phyloP scores from a whole-genome alignment of 495 filamentous ascomycete genomes.

The Daldinia caldariorum region DNA sequence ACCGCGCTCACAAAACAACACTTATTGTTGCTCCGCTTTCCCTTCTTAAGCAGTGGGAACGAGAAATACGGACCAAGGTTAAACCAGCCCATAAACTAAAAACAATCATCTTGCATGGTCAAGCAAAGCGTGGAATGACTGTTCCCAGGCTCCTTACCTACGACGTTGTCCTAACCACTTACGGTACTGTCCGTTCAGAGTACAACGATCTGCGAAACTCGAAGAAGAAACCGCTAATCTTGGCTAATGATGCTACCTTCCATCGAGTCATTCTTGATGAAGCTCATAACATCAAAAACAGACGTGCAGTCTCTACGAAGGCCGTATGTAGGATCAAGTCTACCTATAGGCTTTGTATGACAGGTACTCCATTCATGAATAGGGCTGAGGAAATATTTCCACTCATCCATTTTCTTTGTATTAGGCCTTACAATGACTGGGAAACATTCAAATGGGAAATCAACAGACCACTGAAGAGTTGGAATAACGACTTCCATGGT shows the following conservation, averaged over 20 bases:
- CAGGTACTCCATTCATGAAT: slow-evolving; percentile 97
- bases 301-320: slow-evolving; percentile 69
- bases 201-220: slow-evolving; percentile 58
- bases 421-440: slow-evolving; percentile 78
- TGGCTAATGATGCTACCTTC: slow-evolving; percentile 74
- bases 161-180: slow-evolving; percentile 93
- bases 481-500: slow-evolving; percentile 45
- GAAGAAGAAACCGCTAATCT: slow-evolving; percentile 51
- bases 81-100: slow-evolving; percentile 66
- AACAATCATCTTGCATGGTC: slow-evolving; percentile 74
- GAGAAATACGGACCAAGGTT: slow-evolving; percentile 81
- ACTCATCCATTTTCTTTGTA: slow-evolving; percentile 81
- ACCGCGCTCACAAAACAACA: slow-evolving; percentile 70
- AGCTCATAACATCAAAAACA: slow-evolving; percentile 94
- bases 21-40: slow-evolving; percentile 89
- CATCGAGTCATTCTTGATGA: slow-evolving; percentile 92
- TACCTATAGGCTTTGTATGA: slow-evolving; percentile 82
- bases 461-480: slow-evolving; percentile 44
- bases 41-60: slow-evolving; percentile 88
- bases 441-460: slow-evolving; percentile 62
- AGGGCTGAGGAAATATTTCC: slow-evolving; percentile 83
- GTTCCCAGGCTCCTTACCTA: slow-evolving; percentile 71
- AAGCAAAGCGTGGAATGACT: slow-evolving; percentile 51
- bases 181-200: slow-evolving; percentile 79
- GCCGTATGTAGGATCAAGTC: slow-evolving; percentile 71